Evolutionary conservation across 192 early-diverging fungal genomes (phyloP).

Genomic region (Cladochytrium replicatum): DNA sequence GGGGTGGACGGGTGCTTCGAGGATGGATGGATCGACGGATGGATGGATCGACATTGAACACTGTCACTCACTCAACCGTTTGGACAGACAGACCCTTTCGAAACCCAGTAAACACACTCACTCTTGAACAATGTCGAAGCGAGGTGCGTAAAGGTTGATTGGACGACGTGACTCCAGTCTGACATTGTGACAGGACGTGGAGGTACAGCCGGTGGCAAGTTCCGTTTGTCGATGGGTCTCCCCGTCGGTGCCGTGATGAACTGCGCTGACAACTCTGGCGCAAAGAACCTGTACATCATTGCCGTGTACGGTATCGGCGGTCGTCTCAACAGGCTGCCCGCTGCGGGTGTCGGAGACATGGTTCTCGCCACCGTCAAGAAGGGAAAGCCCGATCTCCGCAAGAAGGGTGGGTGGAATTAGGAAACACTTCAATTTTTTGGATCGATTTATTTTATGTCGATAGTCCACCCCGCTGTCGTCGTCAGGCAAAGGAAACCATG

Average conservation of each 20-base stretch:
- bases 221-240: constrained; percentile 90
- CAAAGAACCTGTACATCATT: constrained; percentile 92
- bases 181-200: too few species aligned
- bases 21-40: too few species aligned
- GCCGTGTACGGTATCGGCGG: constrained; percentile 76
- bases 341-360: constrained; percentile 88
- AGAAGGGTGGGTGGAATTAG: constrained; percentile 60
- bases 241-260: constrained; percentile 77
- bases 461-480: constrained; percentile 97
- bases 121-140: too few species aligned
- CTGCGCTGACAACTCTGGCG: constrained; percentile 92
- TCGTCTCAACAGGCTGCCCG: constrained; percentile 81
- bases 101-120: too few species aligned
- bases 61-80: too few species aligned
- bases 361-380: constrained; percentile 86
- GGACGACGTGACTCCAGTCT: too few species aligned
- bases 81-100: too few species aligned
- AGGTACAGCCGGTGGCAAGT: constrained; percentile 78
- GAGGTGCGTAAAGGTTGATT: too few species aligned
- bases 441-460: constrained; percentile 8
- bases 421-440: too few species aligned
- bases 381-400: constrained; percentile 91
- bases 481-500: constrained; percentile 99
- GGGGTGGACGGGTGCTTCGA: too few species aligned
- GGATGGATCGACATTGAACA: too few species aligned